Base-by-base conservation (phyloP, 2,329 filamentous ascomycete genomes). In the Hypoxylon sp. region DNA sequence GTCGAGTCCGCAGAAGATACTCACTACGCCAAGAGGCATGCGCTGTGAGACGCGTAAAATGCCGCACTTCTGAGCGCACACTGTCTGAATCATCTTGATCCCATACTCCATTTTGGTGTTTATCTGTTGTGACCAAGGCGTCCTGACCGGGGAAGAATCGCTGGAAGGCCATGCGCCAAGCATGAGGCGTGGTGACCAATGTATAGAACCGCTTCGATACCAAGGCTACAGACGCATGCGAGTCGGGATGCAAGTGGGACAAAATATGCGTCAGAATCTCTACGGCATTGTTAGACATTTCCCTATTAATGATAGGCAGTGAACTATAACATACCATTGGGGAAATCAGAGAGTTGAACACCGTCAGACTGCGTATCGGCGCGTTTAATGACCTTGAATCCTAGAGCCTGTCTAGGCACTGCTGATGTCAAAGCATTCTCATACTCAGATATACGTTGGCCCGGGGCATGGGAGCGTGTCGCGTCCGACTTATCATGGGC, bases 1-100 rank as follows among this genome's bases (percentile, higher is more conserved):
- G 86, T 51, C 93, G 88, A 1, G 94, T 98, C 51, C 96, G 88
- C 63, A 97, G 82, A 52, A 98, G 91, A 76, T 98, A 99, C 80
- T 99, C 96, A 80, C 93, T 98, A 73, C 95, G 89, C 95, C 96
- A 98, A 8, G 94, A 96, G n/a, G 94, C 92, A 68, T 94, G 82
- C 3, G 90, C 86, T 9, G 93, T 97, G 60, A 99, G 85, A 47
- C 94, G 90, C 14, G 92, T 89, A 76, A 98, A 99, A 71, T 89
- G 88, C 48, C 94, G 92, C 73, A 88, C 88, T 76, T 96, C 92
- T 0, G 92, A 91, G 29, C 88, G 87, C 48, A 94, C 83, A 60
- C 79, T 80, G 75, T 88, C 89, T 59, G 81, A 80, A 50, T 80
- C 79, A 37, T 88, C 82, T 24, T 83, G 80, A 22, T 84, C 82